Base-by-base conservation (phyloP, 208 protist genomes). In the Trypanosomatidae sp. region DNA sequence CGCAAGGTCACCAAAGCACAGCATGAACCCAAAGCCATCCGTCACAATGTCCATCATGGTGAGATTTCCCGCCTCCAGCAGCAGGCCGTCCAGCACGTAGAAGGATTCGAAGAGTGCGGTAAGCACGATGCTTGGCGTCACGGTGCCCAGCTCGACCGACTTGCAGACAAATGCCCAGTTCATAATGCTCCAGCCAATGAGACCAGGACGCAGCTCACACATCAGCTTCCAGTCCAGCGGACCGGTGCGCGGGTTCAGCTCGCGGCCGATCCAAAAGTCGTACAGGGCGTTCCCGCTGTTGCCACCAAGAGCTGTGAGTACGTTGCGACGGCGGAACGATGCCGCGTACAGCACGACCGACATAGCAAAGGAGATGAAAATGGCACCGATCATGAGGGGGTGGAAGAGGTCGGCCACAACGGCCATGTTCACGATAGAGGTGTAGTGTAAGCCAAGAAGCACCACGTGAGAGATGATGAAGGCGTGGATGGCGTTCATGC, bases 11-110 rank as follows among this genome's bases (percentile, higher is more conserved):
- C 98, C 98, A 66, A 97, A 99, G 81, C 89, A 93, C 25, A 99
- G 85, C 92, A 99, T 98, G 68, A 97, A 99, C 36, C 98, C 98
- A 70, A 99, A 98, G 52, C 98, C 93, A 64, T 99, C 98, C 36
- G 85, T 78, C 46, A 97, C 95, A 62, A 99, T 99, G 85, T 99
- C 98, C 87, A 99, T 98, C 80, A 98, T 99, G n/a, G 92, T 95
- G 39, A 99, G 73, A 53, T 97, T 95, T 58, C 91, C 91, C 47
- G 55, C 89, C 88, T 99, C 98, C 47, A 95, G 69, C 49, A 94
- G 83, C 33, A 99, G 96, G 17, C 90, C 95, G 55, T 99, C 98
- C 43, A 97, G 74, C 19, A 99, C 91, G 80, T 99, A 99, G 64
- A 95, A 75, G 33, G 81, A 83, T 62, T 99, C 90, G 70, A 98